A percentile compares a stretch with the other conserved stretches of the same genome.
Evolutionary conservation across 1,284 basidiomycete genomes (phyloP).

Genomic region (Apiotrichum laibachii): DNA sequence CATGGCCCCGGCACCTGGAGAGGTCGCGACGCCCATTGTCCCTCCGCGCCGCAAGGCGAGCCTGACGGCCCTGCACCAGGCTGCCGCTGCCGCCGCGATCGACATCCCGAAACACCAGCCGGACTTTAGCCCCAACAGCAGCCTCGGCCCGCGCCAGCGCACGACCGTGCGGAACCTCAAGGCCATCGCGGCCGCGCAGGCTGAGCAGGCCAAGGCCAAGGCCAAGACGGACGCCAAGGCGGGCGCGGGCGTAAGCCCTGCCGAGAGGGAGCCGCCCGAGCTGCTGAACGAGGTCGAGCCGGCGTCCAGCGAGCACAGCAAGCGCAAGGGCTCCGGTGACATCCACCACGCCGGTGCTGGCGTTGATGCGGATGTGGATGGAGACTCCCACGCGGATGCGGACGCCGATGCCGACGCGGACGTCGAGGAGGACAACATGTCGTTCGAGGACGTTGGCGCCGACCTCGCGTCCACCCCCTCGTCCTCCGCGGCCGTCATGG

Average conservation of each 20-base stretch:
- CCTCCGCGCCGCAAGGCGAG: not conserved
- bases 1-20: not conserved
- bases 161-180: too few relatives aligned
- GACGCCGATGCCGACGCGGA: not conserved
- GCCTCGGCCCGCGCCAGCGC: constrained; percentile 3
- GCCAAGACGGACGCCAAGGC: too few relatives aligned
- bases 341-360: not conserved
- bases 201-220: too few relatives aligned
- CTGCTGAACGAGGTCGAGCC: not conserved
- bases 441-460: not conserved
- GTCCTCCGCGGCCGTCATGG: not conserved
- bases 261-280: not conserved
- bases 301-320: too few relatives aligned
- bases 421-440: not conserved
- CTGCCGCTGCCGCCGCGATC: not conserved
- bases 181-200: too few relatives aligned
- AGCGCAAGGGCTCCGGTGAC: too few relatives aligned
- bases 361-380: too few relatives aligned
- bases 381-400: not conserved
- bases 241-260: not conserved
- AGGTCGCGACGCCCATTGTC: not conserved
- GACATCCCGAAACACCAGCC: not conserved
- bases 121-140: not conserved
- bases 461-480: not conserved
- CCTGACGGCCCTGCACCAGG: not conserved